Evolutionary conservation across 2,329 filamentous ascomycete genomes (phyloP).

Genomic region (Fusarium ambrosium): DNA sequence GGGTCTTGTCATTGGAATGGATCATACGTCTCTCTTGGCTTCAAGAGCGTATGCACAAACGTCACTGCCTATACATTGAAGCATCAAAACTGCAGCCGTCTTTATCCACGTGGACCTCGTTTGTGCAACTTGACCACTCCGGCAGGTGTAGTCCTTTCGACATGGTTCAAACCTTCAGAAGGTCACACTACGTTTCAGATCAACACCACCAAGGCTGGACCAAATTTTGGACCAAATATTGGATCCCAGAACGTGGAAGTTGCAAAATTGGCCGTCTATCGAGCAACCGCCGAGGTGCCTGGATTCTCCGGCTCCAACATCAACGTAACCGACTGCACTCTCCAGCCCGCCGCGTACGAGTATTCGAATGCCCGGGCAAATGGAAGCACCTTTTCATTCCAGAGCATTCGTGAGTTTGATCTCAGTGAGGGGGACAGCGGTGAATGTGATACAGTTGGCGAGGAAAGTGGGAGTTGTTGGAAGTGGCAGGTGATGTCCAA

Average conservation of each 20-base stretch:
- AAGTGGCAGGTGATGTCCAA: neutral
- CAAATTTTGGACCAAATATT: neutral
- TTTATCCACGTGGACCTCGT: too few relatives aligned
- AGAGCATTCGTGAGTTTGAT: neutral
- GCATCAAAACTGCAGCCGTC: neutral
- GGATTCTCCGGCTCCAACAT: neutral
- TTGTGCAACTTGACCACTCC: slow-evolving; percentile 22
- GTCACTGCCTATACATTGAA: slow-evolving; percentile 11
- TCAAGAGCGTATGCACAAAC: slow-evolving; percentile 17
- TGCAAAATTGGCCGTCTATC: slow-evolving; percentile 14
- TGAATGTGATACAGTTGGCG: neutral
- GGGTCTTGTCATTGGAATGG: slow-evolving; percentile 19
- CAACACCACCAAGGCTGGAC: neutral
- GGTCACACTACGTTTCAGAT: slow-evolving; percentile 6
- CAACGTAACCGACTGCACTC: slow-evolving; percentile 24
- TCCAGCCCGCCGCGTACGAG: slow-evolving; percentile 3
- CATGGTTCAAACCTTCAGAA: neutral
- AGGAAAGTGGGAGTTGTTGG: neutral
- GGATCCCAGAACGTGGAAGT: neutral
- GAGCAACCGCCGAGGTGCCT: slow-evolving; percentile 1
- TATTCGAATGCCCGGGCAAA: slow-evolving; percentile 10
- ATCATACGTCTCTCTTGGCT: slow-evolving; percentile 15
- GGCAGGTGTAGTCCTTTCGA: slow-evolving; percentile 2
- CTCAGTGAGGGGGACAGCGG: neutral
- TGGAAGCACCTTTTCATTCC: slow-evolving; percentile 18